Evolutionary conservation across 2,329 filamentous ascomycete species (phyloP).

Genomic region (Blumeriella jaapii): DNA sequence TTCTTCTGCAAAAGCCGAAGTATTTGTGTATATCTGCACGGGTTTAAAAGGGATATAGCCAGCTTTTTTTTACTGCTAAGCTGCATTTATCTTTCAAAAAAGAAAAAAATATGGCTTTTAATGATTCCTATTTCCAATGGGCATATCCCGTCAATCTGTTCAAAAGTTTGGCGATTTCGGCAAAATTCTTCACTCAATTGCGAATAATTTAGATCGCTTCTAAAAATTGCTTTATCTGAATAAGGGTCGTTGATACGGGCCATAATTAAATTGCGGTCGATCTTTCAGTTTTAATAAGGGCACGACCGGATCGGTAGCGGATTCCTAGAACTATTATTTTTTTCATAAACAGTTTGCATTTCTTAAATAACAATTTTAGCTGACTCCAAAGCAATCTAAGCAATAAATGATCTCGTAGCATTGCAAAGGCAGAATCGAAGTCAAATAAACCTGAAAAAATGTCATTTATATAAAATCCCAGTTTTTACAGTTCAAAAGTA

Average conservation of each 20-base stretch:
- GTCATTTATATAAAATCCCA: too few species aligned
- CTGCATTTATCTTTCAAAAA: not conserved
- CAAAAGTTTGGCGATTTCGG: constrained; percentile 1
- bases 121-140: not conserved
- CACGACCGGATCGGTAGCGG: not conserved
- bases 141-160: not conserved
- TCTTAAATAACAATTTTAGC: not conserved
- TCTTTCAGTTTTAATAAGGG: not conserved
- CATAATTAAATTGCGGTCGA: not conserved
- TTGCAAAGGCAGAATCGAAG: too few species aligned
- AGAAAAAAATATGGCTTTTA: not conserved
- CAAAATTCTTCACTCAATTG: constrained; percentile 2
- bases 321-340: not conserved
- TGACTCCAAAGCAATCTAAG: not conserved
- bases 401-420: too few species aligned
- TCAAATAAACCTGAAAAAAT: too few species aligned
- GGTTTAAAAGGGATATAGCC: not conserved
- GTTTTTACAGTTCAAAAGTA: too few species aligned
- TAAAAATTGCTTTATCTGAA: not conserved
- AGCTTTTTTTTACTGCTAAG: not conserved
- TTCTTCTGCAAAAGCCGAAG: too few species aligned
- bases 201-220: constrained; percentile 2
- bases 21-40: too few species aligned
- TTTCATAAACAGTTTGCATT: not conserved
- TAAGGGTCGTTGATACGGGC: not conserved